phyloP scores from a whole-genome alignment of 2,329 filamentous ascomycete species.

The Pezicula carpinea region DNA sequence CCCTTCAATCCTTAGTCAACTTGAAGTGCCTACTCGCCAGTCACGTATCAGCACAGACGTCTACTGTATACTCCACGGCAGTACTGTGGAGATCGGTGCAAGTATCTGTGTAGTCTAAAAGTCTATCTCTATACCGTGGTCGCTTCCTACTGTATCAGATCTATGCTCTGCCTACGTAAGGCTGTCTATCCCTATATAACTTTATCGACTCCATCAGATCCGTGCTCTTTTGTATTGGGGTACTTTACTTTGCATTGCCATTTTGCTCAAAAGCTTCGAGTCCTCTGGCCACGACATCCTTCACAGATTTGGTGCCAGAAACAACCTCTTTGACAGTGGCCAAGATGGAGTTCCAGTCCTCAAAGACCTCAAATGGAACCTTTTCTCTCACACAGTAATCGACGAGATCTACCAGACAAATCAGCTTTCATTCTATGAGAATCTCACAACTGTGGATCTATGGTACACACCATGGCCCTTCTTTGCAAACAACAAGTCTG shows the following conservation, averaged over 20 bases:
- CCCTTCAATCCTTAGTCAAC: too few relatives aligned
- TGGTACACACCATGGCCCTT: conserved; percentile 66
- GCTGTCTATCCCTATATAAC: neutral
- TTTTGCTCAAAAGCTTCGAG: conserved; percentile 21
- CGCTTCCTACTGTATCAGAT: too few relatives aligned
- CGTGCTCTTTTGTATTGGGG: neutral
- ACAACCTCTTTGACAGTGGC: conserved; percentile 71
- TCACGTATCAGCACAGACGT: too few relatives aligned
- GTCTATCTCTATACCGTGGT: too few relatives aligned
- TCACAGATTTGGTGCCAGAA: conserved; percentile 65
- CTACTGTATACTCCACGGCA: too few relatives aligned
- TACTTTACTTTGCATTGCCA: conserved; percentile 8
- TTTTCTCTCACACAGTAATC: conserved; percentile 79
- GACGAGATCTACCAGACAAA: conserved; percentile 64
- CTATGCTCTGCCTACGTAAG: neutral
- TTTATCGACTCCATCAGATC: neutral
- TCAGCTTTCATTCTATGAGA: conserved; percentile 11
- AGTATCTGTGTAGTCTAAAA: too few relatives aligned
- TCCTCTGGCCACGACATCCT: conserved; percentile 55
- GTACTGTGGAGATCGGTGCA: too few relatives aligned
- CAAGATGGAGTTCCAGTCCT: conserved; percentile 77
- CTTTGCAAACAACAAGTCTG: conserved; percentile 90
- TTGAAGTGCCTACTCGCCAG: too few relatives aligned
- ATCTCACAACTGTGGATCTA: neutral
- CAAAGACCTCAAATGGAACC: conserved; percentile 83